Conservation (phyloP, 2,329 filamentous ascomycete species). For the Myriosclerotinia scirpicola region DNA sequence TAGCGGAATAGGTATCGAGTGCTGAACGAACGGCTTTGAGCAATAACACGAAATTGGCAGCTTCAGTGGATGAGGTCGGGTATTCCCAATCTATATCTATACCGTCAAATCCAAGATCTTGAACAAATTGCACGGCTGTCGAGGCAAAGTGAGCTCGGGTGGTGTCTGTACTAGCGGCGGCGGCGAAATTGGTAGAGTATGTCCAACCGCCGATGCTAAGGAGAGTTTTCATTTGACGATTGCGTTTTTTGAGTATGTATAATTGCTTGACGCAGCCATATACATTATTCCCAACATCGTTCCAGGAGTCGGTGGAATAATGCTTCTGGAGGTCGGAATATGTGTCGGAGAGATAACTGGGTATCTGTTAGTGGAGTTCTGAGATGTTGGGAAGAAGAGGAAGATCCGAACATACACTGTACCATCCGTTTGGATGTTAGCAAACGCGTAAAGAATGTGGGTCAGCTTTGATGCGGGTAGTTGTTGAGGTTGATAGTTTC, state of each 20-base stretch:
- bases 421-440: slow-evolving; percentile 69
- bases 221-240: slow-evolving; percentile 75
- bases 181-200: slow-evolving; percentile 74
- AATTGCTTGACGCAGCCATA: slow-evolving; percentile 83
- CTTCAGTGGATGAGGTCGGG: slow-evolving; percentile 34
- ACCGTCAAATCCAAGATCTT: slow-evolving; percentile 66
- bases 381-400: slow-evolving; percentile 52
- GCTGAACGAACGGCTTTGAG: slow-evolving; percentile 41
- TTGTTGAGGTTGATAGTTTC: slow-evolving; percentile 46
- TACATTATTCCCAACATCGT: slow-evolving; percentile 67
- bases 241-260: slow-evolving; percentile 71
- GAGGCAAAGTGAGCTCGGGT: slow-evolving; percentile 67
- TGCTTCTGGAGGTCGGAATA: slow-evolving; percentile 77
- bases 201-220: slow-evolving; percentile 86
- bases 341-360: slow-evolving; percentile 61
- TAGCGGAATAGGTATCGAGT: slow-evolving; percentile 50
- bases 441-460: slow-evolving; percentile 79
- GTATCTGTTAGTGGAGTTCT: slow-evolving; percentile 22
- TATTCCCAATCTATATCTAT: slow-evolving; percentile 44
- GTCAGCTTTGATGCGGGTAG: slow-evolving; percentile 70
- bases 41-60: slow-evolving; percentile 39
- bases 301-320: slow-evolving; percentile 68
- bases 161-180: slow-evolving; percentile 60
- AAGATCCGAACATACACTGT: slow-evolving; percentile 55
- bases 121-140: slow-evolving; percentile 66